Evolutionary conservation across 208 protist genomes (phyloP).

Genomic region (Entamoeba moshkovskii): DNA sequence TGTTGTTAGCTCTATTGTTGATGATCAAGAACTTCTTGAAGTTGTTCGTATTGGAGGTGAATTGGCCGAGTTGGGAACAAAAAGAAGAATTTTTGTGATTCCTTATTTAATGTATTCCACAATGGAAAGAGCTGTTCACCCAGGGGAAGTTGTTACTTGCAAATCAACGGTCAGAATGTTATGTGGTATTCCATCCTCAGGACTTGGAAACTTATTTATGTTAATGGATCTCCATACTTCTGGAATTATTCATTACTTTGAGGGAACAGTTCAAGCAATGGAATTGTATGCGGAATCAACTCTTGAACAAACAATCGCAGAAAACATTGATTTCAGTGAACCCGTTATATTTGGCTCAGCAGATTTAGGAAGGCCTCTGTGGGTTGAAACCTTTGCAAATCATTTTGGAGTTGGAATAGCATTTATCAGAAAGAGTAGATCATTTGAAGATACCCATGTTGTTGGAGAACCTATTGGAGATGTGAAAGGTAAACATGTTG

Average conservation of each 20-base stretch:
- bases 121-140: constrained; percentile 21
- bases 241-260: constrained; percentile 19
- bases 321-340: background rate
- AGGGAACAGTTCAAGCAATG: background rate
- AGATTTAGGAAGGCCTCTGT: constrained; percentile 24
- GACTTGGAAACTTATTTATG: constrained; percentile 28
- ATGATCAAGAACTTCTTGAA: background rate
- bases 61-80: constrained; percentile 17
- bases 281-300: constrained; percentile 16
- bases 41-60: constrained; percentile 13
- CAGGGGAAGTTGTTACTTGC: constrained; percentile 27
- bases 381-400: constrained; percentile 19
- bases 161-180: constrained; percentile 14
- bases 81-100: constrained; percentile 27
- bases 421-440: constrained; percentile 23
- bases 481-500: constrained; percentile 23
- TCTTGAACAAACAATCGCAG: background rate
- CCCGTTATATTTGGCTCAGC: constrained; percentile 21
- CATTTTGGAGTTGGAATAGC: constrained; percentile 20
- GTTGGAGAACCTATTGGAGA: constrained; percentile 21
- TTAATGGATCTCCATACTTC: constrained; percentile 27
- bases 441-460: background rate
- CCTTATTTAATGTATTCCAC: constrained; percentile 31
- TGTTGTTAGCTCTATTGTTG: background rate
- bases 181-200: constrained; percentile 11